Evolutionary conservation across 2,329 filamentous ascomycete species (phyloP).

Genomic region (Fusarium keratoplasticum): DNA sequence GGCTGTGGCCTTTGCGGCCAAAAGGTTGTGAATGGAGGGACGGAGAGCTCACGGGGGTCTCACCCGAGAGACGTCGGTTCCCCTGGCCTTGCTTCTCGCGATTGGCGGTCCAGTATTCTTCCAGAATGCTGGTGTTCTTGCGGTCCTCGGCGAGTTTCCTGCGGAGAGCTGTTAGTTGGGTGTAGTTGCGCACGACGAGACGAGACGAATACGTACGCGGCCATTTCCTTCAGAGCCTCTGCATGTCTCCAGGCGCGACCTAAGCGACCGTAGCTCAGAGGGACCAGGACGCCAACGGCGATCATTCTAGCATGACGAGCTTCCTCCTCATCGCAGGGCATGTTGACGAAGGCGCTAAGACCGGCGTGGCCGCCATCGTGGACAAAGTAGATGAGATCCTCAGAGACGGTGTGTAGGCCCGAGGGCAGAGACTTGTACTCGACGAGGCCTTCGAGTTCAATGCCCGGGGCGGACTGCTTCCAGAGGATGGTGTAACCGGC

Average conservation of each 20-base stretch:
- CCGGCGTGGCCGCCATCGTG: constrained; percentile 84
- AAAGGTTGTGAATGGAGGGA: constrained; percentile 49
- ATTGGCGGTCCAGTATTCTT: constrained; percentile 81
- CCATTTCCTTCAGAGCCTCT: constrained; percentile 78
- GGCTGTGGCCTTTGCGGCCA: constrained; percentile 59
- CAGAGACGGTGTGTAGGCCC: constrained; percentile 86
- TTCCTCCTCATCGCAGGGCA: constrained; percentile 78
- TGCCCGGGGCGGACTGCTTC: constrained; percentile 78
- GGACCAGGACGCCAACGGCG: constrained; percentile 89
- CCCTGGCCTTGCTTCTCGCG: constrained; percentile 53
- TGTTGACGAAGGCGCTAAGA: constrained; percentile 91
- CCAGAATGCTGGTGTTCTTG: constrained; percentile 71
- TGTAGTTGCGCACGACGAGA: neutral
- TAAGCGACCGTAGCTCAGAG: constrained; percentile 84
- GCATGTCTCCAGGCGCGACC: constrained; percentile 93
- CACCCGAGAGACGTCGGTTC: constrained; percentile 50
- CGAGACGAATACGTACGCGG: constrained; percentile 63
- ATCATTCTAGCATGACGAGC: constrained; percentile 93
- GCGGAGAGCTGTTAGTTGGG: constrained; percentile 36
- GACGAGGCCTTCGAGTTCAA: constrained; percentile 85
- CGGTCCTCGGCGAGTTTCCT: constrained; percentile 74
- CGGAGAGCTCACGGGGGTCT: constrained; percentile 66
- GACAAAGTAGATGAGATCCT: constrained; percentile 95
- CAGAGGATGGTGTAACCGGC: constrained; percentile 91
- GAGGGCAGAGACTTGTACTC: constrained; percentile 98